Evolutionary conservation across 1,139 yeast genomes (phyloP).

Genomic region (Hansenula anomala): DNA sequence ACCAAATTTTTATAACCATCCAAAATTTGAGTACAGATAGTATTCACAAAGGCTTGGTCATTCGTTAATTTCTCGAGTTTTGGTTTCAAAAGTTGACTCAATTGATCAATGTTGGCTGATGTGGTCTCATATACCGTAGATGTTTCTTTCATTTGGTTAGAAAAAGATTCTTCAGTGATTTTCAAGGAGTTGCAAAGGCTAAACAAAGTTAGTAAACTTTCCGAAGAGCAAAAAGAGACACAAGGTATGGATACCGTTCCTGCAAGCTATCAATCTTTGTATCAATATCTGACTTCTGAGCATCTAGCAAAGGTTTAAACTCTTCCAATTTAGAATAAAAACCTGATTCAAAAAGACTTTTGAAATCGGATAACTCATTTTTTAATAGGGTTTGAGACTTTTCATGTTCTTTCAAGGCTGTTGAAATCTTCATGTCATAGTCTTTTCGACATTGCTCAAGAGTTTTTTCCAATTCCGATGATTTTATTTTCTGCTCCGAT

Average conservation of each 20-base stretch:
- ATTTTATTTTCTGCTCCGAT: conserved; percentile 22
- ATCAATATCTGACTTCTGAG: not conserved
- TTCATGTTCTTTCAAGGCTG: not conserved
- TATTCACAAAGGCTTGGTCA: not conserved
- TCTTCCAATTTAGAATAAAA: not conserved
- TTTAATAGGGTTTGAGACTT: not conserved
- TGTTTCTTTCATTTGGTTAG: not conserved
- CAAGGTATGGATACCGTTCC: not conserved
- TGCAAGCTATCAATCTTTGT: not conserved
- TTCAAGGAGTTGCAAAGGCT: not conserved
- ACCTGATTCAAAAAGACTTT: not conserved
- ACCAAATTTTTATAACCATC: not conserved
- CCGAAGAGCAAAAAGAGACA: too few species aligned
- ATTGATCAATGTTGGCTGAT: not conserved
- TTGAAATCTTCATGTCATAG: conserved; percentile 11
- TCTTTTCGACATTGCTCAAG: conserved; percentile 13
- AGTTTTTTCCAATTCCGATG: conserved; percentile 14
- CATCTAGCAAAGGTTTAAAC: not conserved
- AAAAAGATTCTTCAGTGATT: not conserved
- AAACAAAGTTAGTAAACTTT: not conserved
- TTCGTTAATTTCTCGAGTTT: not conserved
- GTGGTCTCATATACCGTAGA: not conserved
- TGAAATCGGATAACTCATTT: not conserved
- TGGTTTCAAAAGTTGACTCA: not conserved
- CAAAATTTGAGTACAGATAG: not conserved